phyloP scores from a whole-genome alignment of 2,329 filamentous ascomycete genomes.

The Penicillium sp. region DNA sequence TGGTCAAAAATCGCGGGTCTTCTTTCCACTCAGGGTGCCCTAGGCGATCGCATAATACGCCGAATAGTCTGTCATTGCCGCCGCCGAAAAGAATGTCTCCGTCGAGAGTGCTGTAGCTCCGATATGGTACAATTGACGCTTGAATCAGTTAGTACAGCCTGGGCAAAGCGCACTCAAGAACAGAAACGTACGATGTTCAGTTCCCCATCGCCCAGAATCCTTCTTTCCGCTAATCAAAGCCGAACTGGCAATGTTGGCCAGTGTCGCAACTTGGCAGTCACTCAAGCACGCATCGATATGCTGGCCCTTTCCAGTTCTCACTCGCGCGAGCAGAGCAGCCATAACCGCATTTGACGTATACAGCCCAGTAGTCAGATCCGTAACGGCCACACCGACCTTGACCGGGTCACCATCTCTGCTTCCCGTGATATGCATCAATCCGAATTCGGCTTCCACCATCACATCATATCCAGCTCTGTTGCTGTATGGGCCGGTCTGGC shows the following conservation, averaged over 20 bases:
- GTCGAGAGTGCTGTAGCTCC: constrained; percentile 72
- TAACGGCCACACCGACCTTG: constrained; percentile 96
- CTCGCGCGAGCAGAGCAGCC: constrained; percentile 82
- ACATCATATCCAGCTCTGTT: constrained; percentile 94
- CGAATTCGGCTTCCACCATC: constrained; percentile 98
- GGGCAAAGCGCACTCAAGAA: background rate
- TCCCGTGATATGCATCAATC: constrained; percentile 98
- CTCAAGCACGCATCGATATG: constrained; percentile 90
- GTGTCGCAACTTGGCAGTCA: constrained; percentile 91
- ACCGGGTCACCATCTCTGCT: constrained; percentile 85
- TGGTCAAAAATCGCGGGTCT: constrained; percentile 63
- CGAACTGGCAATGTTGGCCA: constrained; percentile 95
- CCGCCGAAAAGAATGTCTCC: constrained; percentile 68
- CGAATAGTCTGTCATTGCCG: constrained; percentile 67
- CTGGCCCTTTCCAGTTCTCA: constrained; percentile 78
- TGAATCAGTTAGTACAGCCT: constrained; percentile 31
- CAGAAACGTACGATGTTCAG: constrained; percentile 75
- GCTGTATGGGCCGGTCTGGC: constrained; percentile 90
- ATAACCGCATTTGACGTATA: constrained; percentile 96
- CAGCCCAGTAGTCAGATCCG: constrained; percentile 90
- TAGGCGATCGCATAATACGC: constrained; percentile 62
- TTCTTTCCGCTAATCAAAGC: constrained; percentile 85
- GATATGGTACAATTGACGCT: constrained; percentile 98
- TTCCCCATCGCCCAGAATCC: constrained; percentile 92
- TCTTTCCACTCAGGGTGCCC: constrained; percentile 63